Evolutionary conservation across 257 asterid species (phyloP).

Genomic region (Solanum piurae): DNA sequence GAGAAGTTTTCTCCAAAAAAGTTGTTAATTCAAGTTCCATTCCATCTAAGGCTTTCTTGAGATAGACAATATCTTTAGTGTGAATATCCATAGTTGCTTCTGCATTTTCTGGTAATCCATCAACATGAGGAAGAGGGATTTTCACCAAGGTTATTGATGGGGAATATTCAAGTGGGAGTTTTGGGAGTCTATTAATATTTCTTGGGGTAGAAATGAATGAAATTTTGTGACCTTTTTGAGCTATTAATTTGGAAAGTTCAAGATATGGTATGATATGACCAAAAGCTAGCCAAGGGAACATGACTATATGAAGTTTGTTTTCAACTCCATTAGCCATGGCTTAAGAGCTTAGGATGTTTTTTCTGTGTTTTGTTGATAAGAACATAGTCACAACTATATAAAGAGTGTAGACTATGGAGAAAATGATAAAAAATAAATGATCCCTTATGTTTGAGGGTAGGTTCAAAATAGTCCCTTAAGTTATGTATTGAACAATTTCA

Average conservation of each 20-base stretch:
- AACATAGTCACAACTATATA: neutral
- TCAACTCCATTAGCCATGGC: neutral
- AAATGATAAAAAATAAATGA: neutral
- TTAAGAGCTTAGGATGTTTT: neutral
- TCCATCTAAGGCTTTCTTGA: constrained; percentile 19
- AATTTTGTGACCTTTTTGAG: constrained; percentile 38
- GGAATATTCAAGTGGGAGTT: constrained; percentile 22
- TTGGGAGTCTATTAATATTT: constrained; percentile 49
- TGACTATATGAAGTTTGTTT: constrained; percentile 22
- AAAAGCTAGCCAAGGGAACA: constrained; percentile 67
- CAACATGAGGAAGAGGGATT: constrained; percentile 23
- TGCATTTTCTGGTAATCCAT: constrained; percentile 13
- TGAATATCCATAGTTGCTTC: constrained; percentile 25
- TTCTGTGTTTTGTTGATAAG: neutral
- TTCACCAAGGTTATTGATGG: constrained; percentile 19
- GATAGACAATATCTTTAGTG: constrained; percentile 13
- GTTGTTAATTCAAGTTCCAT: constrained; percentile 6
- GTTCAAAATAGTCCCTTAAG: neutral
- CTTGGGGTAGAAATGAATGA: constrained; percentile 48
- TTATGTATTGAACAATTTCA: neutral
- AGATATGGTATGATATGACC: constrained; percentile 49
- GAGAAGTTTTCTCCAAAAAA: constrained; percentile 9
- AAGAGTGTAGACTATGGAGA: neutral
- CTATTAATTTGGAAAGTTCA: constrained; percentile 40
- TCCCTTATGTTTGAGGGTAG: neutral